Percentiles rank a stretch among this genome's conserved stretches.
Conservation (phyloP, 2,329 filamentous ascomycete genomes). For the Fusarium sp. region DNA sequence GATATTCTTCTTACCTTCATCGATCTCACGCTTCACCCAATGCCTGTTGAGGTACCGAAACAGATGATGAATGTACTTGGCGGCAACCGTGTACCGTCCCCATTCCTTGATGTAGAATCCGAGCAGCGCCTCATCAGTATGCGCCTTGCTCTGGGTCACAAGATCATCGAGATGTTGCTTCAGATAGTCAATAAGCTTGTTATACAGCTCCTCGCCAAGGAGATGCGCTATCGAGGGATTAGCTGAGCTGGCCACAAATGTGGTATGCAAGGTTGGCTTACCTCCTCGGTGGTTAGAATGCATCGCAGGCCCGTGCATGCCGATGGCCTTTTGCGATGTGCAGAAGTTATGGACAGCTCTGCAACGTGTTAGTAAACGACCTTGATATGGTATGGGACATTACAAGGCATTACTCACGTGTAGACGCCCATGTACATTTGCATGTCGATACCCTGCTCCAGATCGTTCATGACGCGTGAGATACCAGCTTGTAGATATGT, state of each 20-base stretch:
- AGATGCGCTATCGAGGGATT: constrained; percentile 76
- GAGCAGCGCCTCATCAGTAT: constrained; percentile 90
- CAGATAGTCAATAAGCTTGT: constrained; percentile 89
- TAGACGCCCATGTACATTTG: constrained; percentile 98
- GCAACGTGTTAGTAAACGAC: constrained; percentile 53
- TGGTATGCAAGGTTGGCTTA: constrained; percentile 50
- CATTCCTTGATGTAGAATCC: constrained; percentile 97
- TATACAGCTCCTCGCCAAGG: constrained; percentile 95
- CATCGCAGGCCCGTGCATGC: constrained; percentile 61
- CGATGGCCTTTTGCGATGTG: constrained; percentile 93
- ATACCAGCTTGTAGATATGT: constrained; percentile 89
- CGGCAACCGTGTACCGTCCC: constrained; percentile 93
- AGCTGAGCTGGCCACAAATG: constrained; percentile 15
- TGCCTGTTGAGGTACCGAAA: constrained; percentile 97
- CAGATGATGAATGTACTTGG: constrained; percentile 96
- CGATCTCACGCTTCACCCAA: constrained; percentile 99
- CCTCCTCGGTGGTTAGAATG: constrained; percentile 70
- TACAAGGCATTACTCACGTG: constrained; percentile 69
- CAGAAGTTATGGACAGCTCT: constrained; percentile 98
- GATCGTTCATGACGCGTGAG: constrained; percentile 90
- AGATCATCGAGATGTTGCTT: constrained; percentile 80
- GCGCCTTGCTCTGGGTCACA: constrained; percentile 77
- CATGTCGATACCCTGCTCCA: constrained; percentile 94
- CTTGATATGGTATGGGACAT: not conserved
- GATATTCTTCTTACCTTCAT: constrained; percentile 97